Percentiles rank a stretch among this genome's conserved stretches.
These are phyloP conservation scores for Talaromyces atroroseus DNA, from an alignment of 2,329 filamentous ascomycete genomes.

Conservation along the genomic window DNA sequence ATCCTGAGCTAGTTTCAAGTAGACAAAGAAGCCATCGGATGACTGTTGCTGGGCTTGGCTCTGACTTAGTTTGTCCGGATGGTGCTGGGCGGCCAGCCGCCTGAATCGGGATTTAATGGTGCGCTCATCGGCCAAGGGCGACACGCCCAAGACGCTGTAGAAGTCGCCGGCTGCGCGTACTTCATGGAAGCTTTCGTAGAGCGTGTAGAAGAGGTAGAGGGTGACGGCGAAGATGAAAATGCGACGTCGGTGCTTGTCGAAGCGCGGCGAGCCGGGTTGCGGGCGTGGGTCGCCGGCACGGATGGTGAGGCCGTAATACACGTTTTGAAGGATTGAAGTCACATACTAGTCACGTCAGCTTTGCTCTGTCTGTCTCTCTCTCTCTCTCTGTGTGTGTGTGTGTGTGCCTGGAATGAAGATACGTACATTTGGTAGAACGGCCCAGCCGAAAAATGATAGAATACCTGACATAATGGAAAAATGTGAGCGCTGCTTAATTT, in stretches of 20 bases:
- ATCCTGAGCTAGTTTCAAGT: slow-evolving; percentile 77
- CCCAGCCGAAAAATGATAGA: slow-evolving; percentile 56
- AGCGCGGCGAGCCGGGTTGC: slow-evolving; percentile 60
- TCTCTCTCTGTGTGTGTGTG: no score
- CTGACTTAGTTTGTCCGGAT: slow-evolving; percentile 72
- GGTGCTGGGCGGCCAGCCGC: slow-evolving; percentile 61
- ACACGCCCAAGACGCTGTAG: slow-evolving; percentile 70
- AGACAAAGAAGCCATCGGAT: slow-evolving; percentile 62
- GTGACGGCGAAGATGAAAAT: slow-evolving; percentile 80
- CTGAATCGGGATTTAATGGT: slow-evolving; percentile 82
- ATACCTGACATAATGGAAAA: slow-evolving; percentile 35
- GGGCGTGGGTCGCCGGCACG: slow-evolving; percentile 82
- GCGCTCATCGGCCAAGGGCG: slow-evolving; percentile 63
- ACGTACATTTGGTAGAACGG: slow-evolving; percentile 56
- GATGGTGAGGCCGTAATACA: slow-evolving; percentile 84
- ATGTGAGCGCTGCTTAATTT: neutral
- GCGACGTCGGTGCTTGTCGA: slow-evolving; percentile 66
- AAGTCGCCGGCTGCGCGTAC: slow-evolving; percentile 67
- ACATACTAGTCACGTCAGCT: slow-evolving; percentile 55
- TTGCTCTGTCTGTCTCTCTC: neutral
- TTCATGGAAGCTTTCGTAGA: slow-evolving; percentile 85
- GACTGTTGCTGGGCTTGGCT: slow-evolving; percentile 23
- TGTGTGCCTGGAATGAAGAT: slow-evolving; percentile 9
- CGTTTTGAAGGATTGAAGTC: slow-evolving; percentile 68
- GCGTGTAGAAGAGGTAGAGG: slow-evolving; percentile 80